Evolutionary conservation across 2,329 filamentous ascomycete genomes (phyloP).

Genomic region (Alternaria alternata): DNA sequence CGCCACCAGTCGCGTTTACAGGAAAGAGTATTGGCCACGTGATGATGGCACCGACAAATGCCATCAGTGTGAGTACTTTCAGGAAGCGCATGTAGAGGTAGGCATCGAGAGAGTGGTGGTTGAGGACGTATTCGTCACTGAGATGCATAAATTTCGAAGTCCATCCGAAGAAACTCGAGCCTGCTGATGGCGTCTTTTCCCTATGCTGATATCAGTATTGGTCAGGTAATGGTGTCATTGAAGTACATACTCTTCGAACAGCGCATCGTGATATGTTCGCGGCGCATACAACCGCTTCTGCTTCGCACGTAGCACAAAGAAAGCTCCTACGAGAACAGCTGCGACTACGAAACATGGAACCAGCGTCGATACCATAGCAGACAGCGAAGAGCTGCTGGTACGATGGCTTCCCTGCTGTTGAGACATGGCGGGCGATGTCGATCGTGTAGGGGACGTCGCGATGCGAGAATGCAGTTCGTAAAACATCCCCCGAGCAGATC

Average conservation of each 20-base stretch:
- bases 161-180: slow-evolving; percentile 62
- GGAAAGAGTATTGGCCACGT: slow-evolving; percentile 59
- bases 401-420: slow-evolving; percentile 4
- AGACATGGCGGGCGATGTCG: slow-evolving; percentile 1
- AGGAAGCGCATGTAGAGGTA: slow-evolving; percentile 59
- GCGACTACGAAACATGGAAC: slow-evolving; percentile 42
- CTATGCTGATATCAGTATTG: slow-evolving; percentile 25
- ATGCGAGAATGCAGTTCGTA: background rate
- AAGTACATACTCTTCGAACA: slow-evolving; percentile 39
- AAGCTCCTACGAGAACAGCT: slow-evolving; percentile 41
- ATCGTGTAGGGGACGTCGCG: background rate
- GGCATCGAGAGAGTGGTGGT: slow-evolving; percentile 59
- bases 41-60: slow-evolving; percentile 53
- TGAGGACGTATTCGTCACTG: slow-evolving; percentile 56
- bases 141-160: slow-evolving; percentile 56
- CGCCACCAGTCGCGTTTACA: slow-evolving; percentile 54
- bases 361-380: slow-evolving; percentile 46
- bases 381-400: slow-evolving; percentile 50
- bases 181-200: slow-evolving; percentile 54
- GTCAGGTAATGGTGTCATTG: slow-evolving; percentile 15
- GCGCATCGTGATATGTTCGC: slow-evolving; percentile 54
- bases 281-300: slow-evolving; percentile 56
- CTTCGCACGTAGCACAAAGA: slow-evolving; percentile 53
- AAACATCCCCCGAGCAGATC: background rate
- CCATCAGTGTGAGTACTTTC: slow-evolving; percentile 55